Evolutionary conservation across 1,284 basidiomycete species (phyloP), one percentile per base, ranked within the genome.

Genomic region (Laetiporus sulphureus): DNA sequence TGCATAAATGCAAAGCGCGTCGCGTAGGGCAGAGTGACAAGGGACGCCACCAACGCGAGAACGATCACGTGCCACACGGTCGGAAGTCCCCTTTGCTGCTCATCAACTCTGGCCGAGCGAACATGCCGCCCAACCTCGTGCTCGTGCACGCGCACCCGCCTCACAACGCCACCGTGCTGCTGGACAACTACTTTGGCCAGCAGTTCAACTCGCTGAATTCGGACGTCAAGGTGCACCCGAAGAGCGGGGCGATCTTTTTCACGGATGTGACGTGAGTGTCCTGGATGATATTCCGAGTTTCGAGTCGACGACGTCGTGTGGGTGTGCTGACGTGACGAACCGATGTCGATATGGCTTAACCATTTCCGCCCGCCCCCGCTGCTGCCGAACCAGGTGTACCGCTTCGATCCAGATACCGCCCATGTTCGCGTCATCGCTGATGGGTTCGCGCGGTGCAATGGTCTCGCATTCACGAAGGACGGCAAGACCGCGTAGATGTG

Each of bases 121-220:
- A 68, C 20, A 60, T 73, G 8, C 79, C 86, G 2, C 74, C 83
- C 8, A 77, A 75, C 1, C 58, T 90, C 20, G 78, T 72, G 0
- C 67, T 81, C 32, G 76, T 88, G 40, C 75, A 88, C 56, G 83
- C 85, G 0, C 50, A 52, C 0, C 53, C 73, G 11, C 86, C 86
- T 0, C 69, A 56, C 48, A 61, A 62, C 41, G 49, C 53, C 6
- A 64, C 58, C 0, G 48, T 64, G 7, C 45, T 64, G 3, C 47
- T 64, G 3, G 62, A 64, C 47, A 64, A 64, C 47, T 71, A 62
- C 58, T 83, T 75, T 52, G 87, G 87, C 3, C 68, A 83, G 8
- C 84, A 89, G 54, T 91, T 90, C 66, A 88, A 85, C 62, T 83
- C 84, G 1, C 62, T 89, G 39, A 89, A 91, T 57, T n/a, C n/a